These are phyloP conservation scores for Alternaria burnsii DNA, from an alignment of 2,329 filamentous ascomycete species.

Conservation along the genomic window DNA sequence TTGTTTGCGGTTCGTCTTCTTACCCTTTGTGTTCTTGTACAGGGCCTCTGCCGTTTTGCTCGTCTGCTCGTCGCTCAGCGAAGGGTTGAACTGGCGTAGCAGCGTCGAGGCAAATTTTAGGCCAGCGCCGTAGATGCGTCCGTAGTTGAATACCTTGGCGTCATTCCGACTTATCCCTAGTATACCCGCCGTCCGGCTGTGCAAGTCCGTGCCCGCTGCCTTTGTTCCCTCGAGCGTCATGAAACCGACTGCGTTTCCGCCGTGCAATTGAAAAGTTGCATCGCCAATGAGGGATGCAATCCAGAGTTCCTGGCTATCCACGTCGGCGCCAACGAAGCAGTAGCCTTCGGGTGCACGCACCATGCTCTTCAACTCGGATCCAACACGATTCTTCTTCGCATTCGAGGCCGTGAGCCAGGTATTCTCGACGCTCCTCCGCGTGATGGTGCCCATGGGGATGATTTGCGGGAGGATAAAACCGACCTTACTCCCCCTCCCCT, in stretches of 20 bases:
- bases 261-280: conserved; percentile 92
- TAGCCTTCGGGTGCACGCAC: conserved; percentile 90
- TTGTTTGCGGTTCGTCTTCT: conserved; percentile 77
- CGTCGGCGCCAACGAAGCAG: conserved; percentile 93
- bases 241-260: conserved; percentile 96
- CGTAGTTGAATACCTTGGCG: conserved; percentile 98
- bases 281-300: conserved; percentile 96
- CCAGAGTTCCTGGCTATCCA: conserved; percentile 97
- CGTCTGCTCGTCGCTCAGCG: conserved; percentile 80
- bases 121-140: conserved; percentile 97
- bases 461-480: conserved; percentile 95
- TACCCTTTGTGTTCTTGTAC: conserved; percentile 89
- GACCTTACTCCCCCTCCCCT: conserved; percentile 43
- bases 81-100: conserved; percentile 91
- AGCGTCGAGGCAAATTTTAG: conserved; percentile 91
- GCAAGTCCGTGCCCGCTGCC: conserved; percentile 89
- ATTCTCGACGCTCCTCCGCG: conserved; percentile 91
- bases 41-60: conserved; percentile 77
- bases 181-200: conserved; percentile 91
- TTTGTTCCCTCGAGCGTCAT: conserved; percentile 99
- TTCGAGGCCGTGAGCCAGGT: conserved; percentile 99
- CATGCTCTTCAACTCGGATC: conserved; percentile 97
- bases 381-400: conserved; percentile 93
- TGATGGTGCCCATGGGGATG: conserved; percentile 98
- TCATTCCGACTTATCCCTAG: conserved; percentile 93